Conservation (phyloP, 192 early-diverging fungal genomes). For the Allomyces macrogynus region DNA sequence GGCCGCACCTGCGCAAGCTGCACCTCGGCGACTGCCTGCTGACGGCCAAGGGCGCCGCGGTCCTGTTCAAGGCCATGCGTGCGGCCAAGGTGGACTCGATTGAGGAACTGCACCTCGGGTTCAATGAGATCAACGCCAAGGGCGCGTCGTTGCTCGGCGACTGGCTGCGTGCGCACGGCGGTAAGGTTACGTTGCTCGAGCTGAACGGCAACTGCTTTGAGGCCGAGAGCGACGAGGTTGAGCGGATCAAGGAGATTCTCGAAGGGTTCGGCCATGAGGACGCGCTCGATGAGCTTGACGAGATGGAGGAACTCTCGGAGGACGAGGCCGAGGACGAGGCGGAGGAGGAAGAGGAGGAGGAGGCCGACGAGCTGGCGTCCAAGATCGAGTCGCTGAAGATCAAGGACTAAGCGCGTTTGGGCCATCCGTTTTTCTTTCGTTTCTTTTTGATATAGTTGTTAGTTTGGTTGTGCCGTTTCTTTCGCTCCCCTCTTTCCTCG, state of each 20-base stretch:
- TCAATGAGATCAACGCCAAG: slow-evolving; percentile 70
- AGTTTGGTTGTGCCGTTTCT: no score
- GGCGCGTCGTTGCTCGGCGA: slow-evolving; percentile 47
- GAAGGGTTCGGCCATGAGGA: slow-evolving; percentile 46
- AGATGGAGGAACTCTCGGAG: slow-evolving; percentile 68
- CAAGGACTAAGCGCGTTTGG: no score
- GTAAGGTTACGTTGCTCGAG: slow-evolving; percentile 41
- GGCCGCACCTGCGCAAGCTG: slow-evolving; percentile 55
- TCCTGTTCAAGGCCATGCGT: slow-evolving; percentile 44
- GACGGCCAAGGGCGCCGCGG: slow-evolving; percentile 43
- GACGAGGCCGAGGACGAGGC: slow-evolving; percentile 54
- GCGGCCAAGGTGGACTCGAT: slow-evolving; percentile 28
- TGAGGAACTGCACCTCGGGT: slow-evolving; percentile 49
- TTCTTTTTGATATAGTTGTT: no score
- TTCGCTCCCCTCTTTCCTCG: no score
- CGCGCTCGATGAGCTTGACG: slow-evolving; percentile 78
- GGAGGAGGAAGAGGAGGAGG: slow-evolving; percentile 29
- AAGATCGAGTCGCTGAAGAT: no score
- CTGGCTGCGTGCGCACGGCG: slow-evolving; percentile 40
- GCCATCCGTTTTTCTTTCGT: no score
- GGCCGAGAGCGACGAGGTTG: slow-evolving; percentile 55
- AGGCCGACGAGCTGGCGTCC: slow-evolving; percentile 14
- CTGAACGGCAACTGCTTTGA: slow-evolving; percentile 86
- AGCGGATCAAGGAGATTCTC: slow-evolving; percentile 48
- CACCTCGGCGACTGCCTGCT: slow-evolving; percentile 86